Base-by-base conservation (phyloP, 2,329 filamentous ascomycete genomes). In the Akanthomyces lecanii region DNA sequence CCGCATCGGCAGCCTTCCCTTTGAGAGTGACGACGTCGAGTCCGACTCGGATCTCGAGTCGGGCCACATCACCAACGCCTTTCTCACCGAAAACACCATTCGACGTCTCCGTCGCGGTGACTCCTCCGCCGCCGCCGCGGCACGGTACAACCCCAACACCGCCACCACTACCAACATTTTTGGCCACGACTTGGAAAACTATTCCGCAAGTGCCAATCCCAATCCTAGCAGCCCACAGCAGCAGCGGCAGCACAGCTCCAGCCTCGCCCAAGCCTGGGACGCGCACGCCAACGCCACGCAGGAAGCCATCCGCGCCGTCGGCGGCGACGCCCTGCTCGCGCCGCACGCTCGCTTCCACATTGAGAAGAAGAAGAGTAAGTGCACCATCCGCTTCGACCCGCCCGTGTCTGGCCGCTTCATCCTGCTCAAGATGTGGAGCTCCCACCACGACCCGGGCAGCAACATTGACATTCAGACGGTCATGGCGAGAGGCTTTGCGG, bases 381-480 rank as follows among this genome's bases (percentile, higher is more conserved):
- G 95, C 69, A 92, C 89, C 16, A 89, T 98, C 69, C 88, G 86
- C 64, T 97, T 98, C 69, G 86, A 93, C 69, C 90, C 91, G 63
- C 89, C 90, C 0, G 84, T 95, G 64, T 91, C 90, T 12, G 91
- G 90, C 5, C 85, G 91, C 63, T 96, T 90, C 73, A 89, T 98
- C 59, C 76, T 97, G 48, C 80, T 98, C 66, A 97, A 97, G 79
- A 85, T 97, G 73, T 97, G 92, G 90, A 92, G 88, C 69, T 89
- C 90, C 2, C 85, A 85, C 64, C 83, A 86, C 30, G 85, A 88
- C 54, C 81, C 84, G 4, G 69, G 73, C 5, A 79, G 79, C 64
- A 96, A 96, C 70, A 96, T 97, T 66, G 92, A 97, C 71, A 92
- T 98, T 45, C 90, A 97, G 74, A 91, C 89, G 52, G 88, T 97